These are phyloP conservation scores for Talaromyces amestolkiae DNA, from an alignment of 2,329 filamentous ascomycete genomes.

Conservation along the genomic window DNA sequence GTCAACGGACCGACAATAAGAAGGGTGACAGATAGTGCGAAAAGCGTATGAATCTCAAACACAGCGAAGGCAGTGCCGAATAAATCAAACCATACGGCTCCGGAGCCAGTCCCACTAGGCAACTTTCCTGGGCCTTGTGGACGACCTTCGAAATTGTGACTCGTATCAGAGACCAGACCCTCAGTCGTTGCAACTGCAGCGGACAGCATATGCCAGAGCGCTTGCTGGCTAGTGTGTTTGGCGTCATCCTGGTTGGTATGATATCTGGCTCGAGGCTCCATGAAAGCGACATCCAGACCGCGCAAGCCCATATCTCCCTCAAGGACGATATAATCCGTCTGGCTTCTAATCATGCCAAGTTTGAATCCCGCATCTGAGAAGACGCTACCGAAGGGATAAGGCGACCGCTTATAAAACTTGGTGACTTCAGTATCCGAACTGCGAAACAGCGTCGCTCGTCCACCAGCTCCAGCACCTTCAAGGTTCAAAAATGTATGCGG, in stretches of 20 bases:
- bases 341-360: conserved; percentile 71
- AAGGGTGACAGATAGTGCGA: conserved; percentile 80
- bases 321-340: conserved; percentile 88
- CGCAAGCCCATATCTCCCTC: conserved; percentile 73
- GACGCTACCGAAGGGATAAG: conserved; percentile 79
- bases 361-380: conserved; percentile 82
- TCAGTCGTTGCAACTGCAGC: conserved; percentile 72
- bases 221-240: conserved; percentile 64
- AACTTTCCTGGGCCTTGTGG: conserved; percentile 60
- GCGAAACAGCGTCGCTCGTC: conserved; percentile 81
- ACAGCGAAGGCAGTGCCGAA: conserved; percentile 78
- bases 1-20: conserved; percentile 76
- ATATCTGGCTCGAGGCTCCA: conserved; percentile 78
- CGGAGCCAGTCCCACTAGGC: conserved; percentile 63
- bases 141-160: conserved; percentile 63
- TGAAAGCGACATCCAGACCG: conserved; percentile 90
- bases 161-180: conserved; percentile 66
- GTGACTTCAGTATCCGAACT: conserved; percentile 85
- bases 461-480: conserved; percentile 90
- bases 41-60: conserved; percentile 76
- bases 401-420: conserved; percentile 67
- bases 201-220: conserved; percentile 94
- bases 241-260: conserved; percentile 88
- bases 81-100: conserved; percentile 90
- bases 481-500: conserved; percentile 89